Conservation (phyloP, 2,329 filamentous ascomycete genomes). For the Neodidymelliopsis sp. region DNA sequence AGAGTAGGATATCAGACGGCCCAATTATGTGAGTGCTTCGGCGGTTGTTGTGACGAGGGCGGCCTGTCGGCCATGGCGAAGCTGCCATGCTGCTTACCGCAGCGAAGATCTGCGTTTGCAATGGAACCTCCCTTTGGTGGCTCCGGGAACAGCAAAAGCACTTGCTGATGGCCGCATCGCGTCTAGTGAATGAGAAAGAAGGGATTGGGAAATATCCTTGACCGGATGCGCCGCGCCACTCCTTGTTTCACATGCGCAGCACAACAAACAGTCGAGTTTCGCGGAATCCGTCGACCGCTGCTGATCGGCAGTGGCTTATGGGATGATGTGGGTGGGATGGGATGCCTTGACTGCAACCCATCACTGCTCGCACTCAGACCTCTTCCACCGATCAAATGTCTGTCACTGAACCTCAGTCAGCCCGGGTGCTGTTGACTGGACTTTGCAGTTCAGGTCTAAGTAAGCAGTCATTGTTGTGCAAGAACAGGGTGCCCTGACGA, state of each 20-base stretch:
- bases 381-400: neutral
- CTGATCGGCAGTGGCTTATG: constrained; percentile 9
- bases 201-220: neutral
- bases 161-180: neutral
- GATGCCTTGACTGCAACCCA: constrained; percentile 12
- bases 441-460: constrained; percentile 4
- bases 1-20: constrained; percentile 1
- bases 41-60: constrained; percentile 15
- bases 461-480: constrained; percentile 5
- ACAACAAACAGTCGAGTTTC: neutral
- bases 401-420: neutral
- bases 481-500: neutral
- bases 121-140: constrained; percentile 1
- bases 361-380: neutral
- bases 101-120: constrained; percentile 20
- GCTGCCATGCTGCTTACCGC: constrained; percentile 26
- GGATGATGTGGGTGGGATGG: constrained; percentile 9
- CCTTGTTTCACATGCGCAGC: neutral
- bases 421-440: neutral
- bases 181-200: neutral
- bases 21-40: constrained; percentile 9
- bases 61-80: constrained; percentile 25
- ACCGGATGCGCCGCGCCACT: neutral
- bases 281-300: neutral
- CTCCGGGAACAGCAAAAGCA: constrained; percentile 10